Base-by-base conservation (phyloP, 176 grass and related monocot species). In the Musa acuminata region DNA sequence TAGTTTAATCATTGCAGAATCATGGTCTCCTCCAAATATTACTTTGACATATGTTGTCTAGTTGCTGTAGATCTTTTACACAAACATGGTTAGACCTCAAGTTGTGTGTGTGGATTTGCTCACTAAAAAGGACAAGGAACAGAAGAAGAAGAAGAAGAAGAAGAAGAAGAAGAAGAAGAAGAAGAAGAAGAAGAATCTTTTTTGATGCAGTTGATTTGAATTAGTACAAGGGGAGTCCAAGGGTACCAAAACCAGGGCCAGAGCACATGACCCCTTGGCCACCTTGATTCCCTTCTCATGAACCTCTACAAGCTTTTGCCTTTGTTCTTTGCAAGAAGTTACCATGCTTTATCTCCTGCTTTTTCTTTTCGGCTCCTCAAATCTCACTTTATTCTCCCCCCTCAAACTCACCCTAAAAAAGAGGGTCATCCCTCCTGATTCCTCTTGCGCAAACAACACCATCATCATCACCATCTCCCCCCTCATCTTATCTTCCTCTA, bases 261-360 rank as follows among this genome's bases (percentile, higher is more conserved):
- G 78, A 82, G 50, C 75, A 79, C 85, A 83, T 85, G 72, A 76
- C 26, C 26, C 2, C 67, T n/a, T 62, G 24, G 77, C 67, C 53
- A 62, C 73, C 78, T 55, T 83, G 76, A 79, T 79, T 82, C 76
- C 74, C 85, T 87, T 72, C 68, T 83, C 22, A 53, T 83, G 84
- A 19, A 14, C 85, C 86, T 74, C 62, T 70, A 80, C 14, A 48
- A 72, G 21, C 70, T 72, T 72, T 92, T 83, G 72, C 84, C 95
- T 94, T 99, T 99, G 88, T 87, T 99, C 86, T 89, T 99, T 82
- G 86, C 86, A 89, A 95, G 91, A 99, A 99, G 88, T 99, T 99
- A 99, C 91, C 88, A 93, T 89, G 71, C 94, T 98, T 93, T 97
- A 86, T 86, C 85, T 63, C 72, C 72, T 74, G 13, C 23, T 74